Conservation (phyloP, 768 basidiomycete species). For the Auricularia sp. region DNA sequence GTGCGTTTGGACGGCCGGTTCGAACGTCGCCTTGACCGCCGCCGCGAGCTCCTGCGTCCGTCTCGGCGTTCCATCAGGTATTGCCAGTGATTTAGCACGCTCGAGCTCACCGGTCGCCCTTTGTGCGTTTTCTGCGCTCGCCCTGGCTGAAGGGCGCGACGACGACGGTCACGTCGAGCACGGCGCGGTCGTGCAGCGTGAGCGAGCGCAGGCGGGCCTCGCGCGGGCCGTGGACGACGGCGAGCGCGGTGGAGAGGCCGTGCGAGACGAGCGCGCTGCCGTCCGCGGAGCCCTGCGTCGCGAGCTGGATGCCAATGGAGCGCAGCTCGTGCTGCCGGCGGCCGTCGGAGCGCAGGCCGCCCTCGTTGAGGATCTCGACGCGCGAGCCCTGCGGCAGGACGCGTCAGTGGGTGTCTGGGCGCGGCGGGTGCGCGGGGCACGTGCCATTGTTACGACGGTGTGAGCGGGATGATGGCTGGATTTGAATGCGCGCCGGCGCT, state of each 20-base stretch:
- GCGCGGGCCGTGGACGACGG: conserved; percentile 84
- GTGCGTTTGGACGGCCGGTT: conserved; percentile 82
- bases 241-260: conserved; percentile 81
- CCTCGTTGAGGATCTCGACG: conserved; percentile 73
- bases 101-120: conserved; percentile 67
- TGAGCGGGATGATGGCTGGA: background rate
- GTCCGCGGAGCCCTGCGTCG: conserved; percentile 62
- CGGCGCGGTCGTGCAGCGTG: conserved; percentile 77
- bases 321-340: conserved; percentile 88
- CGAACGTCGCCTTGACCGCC: conserved; percentile 87
- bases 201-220: conserved; percentile 77
- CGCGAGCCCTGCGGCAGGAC: conserved; percentile 29
- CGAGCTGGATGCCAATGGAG: conserved; percentile 65
- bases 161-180: conserved; percentile 80
- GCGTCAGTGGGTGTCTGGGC: background rate
- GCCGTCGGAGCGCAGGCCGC: conserved; percentile 84
- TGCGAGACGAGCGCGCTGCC: conserved; percentile 78
- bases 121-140: conserved; percentile 61
- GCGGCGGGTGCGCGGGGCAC: background rate
- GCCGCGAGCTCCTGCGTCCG: conserved; percentile 80
- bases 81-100: too few species aligned
- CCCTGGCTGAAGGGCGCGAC: conserved; percentile 82
- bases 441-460: background rate
- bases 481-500: background rate
- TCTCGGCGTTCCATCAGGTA: conserved; percentile 28